These are phyloP conservation scores for Penicillium paxilli DNA, from an alignment of 495 filamentous ascomycete species.

Conservation along the genomic window DNA sequence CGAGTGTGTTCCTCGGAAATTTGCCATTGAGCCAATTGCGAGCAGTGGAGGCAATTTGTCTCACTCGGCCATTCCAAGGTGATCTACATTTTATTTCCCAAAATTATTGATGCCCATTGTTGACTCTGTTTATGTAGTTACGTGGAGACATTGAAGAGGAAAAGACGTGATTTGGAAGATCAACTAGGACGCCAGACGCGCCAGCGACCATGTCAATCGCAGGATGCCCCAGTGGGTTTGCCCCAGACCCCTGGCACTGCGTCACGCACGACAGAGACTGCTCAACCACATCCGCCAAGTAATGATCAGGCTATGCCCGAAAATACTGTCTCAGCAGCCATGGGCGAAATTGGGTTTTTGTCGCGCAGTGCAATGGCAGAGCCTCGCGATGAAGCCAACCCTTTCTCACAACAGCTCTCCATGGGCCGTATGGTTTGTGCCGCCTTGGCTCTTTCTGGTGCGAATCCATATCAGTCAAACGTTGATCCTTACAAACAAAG, in stretches of 20 bases:
- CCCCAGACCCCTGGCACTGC: no score
- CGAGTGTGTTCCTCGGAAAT: constrained; percentile 18
- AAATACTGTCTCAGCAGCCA: constrained; percentile 21
- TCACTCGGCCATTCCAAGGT: constrained; percentile 27
- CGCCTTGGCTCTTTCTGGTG: constrained; percentile 17
- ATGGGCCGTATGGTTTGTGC: constrained; percentile 25
- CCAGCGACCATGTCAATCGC: constrained; percentile 7
- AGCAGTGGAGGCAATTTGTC: constrained; percentile 23
- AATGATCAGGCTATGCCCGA: constrained; percentile 10
- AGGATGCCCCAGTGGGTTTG: no score
- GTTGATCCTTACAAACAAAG: constrained; percentile 1
- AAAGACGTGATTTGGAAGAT: constrained; percentile 16
- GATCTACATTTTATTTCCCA: neutral
- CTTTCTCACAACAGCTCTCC: constrained; percentile 20
- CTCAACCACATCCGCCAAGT: no score
- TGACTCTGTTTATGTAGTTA: constrained; percentile 15
- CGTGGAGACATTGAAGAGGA: constrained; percentile 25
- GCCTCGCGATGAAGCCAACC: constrained; percentile 21
- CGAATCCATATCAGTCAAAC: constrained; percentile 11
- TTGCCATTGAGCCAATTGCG: constrained; percentile 15
- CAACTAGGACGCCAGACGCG: no score
- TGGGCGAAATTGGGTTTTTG: constrained; percentile 31
- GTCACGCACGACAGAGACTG: no score
- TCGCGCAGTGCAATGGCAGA: constrained; percentile 34
- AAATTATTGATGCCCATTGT: neutral